Evolutionary conservation across 148 eudicot species (phyloP).

Genomic region (Limonium bicolor): DNA sequence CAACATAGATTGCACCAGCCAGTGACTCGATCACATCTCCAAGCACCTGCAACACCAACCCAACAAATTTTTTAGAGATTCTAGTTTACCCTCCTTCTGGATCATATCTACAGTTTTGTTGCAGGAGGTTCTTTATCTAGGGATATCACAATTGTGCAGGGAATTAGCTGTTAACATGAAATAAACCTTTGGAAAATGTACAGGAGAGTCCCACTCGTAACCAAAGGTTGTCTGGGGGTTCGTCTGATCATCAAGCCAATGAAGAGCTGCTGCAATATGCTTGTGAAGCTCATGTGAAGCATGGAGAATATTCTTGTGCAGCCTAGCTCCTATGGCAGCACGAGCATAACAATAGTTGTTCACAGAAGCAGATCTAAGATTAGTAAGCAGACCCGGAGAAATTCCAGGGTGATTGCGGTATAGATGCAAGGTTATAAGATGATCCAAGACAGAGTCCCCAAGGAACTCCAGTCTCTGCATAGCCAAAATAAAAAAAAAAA

Average conservation of each 20-base stretch:
- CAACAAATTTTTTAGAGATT: not conserved
- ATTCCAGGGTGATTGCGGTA: slow-evolving; percentile 46
- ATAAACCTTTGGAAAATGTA: slow-evolving; percentile 58
- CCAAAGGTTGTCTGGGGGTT: slow-evolving; percentile 34
- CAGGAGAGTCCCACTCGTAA: slow-evolving; percentile 64
- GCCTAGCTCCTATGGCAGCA: slow-evolving; percentile 29
- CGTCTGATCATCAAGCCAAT: slow-evolving; percentile 15
- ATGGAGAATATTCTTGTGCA: slow-evolving; percentile 65
- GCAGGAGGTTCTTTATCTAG: too few relatives aligned
- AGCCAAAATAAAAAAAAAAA: too few relatives aligned
- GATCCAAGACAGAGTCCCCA: slow-evolving; percentile 77
- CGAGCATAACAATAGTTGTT: slow-evolving; percentile 71
- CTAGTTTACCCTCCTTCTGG: too few relatives aligned
- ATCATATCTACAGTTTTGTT: too few relatives aligned
- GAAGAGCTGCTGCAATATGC: slow-evolving; percentile 24
- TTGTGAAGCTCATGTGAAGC: slow-evolving; percentile 40
- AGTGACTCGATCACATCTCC: slow-evolving; percentile 84
- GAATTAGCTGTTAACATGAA: too few relatives aligned
- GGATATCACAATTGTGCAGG: too few relatives aligned
- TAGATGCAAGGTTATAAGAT: slow-evolving; percentile 49
- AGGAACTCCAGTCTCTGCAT: slow-evolving; percentile 86
- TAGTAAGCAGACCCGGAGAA: slow-evolving; percentile 74
- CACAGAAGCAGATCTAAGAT: slow-evolving; percentile 80
- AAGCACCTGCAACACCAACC: slow-evolving; percentile 34
- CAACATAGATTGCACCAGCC: slow-evolving; percentile 78